Percentiles rank a stretch among this genome's conserved stretches.
phyloP scores from a whole-genome alignment of 768 basidiomycete genomes.

The Suillus brevipes region DNA sequence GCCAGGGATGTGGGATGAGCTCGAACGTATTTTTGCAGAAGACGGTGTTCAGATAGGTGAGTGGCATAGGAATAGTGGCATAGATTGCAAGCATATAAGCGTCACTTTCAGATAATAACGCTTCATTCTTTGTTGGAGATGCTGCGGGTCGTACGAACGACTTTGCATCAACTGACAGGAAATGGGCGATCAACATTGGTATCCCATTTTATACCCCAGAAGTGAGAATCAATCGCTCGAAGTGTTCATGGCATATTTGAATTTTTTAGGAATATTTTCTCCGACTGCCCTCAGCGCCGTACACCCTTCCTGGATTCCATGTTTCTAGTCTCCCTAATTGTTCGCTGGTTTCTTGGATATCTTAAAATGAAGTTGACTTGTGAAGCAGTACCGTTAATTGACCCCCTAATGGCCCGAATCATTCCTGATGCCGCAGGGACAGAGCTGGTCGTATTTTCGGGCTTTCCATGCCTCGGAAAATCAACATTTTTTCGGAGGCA shows the following conservation, averaged over 20 bases:
- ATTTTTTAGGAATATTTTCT: slow-evolving; percentile 78
- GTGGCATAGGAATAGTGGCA: slow-evolving; percentile 13
- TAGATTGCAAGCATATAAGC: neutral
- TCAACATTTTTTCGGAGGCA: slow-evolving; percentile 72
- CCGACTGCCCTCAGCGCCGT: slow-evolving; percentile 41
- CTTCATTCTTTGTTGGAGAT: slow-evolving; percentile 85
- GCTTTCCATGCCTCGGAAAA: slow-evolving; percentile 73
- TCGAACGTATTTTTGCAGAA: slow-evolving; percentile 60
- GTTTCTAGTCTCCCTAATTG: slow-evolving; percentile 46
- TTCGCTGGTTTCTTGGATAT: slow-evolving; percentile 16
- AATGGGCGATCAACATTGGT: slow-evolving; percentile 79
- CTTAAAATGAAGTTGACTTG: slow-evolving; percentile 1
- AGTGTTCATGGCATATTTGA: neutral
- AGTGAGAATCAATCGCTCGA: slow-evolving; percentile 37
- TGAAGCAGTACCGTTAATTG: slow-evolving; percentile 40
- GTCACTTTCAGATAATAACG: slow-evolving; percentile 51
- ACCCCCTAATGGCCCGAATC: slow-evolving; percentile 21
- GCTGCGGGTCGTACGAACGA: slow-evolving; percentile 82
- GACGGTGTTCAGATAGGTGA: slow-evolving; percentile 66
- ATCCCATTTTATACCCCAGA: slow-evolving; percentile 84
- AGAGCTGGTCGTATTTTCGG: slow-evolving; percentile 63
- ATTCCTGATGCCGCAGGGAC: slow-evolving; percentile 15
- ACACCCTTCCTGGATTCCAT: slow-evolving; percentile 66
- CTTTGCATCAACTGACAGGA: slow-evolving; percentile 80
- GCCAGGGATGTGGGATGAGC: slow-evolving; percentile 80